Base-by-base conservation (phyloP, 192 early-diverging fungal species). In the Coemansia javaensis region DNA sequence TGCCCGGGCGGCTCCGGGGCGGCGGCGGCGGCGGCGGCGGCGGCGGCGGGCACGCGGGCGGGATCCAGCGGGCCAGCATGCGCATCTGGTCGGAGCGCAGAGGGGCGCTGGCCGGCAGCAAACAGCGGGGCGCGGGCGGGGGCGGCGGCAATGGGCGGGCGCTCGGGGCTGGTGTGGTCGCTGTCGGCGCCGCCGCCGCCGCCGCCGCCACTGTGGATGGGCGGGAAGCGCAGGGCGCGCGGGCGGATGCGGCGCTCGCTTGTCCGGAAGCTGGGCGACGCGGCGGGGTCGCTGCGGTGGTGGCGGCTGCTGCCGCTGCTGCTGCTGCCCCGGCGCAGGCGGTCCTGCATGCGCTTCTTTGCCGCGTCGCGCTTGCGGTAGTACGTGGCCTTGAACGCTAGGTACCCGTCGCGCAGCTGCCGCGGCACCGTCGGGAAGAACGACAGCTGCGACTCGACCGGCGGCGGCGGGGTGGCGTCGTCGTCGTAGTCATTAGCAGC, bases 381-480 rank as follows among this genome's bases (percentile, higher is more conserved):
- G 44, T 77, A 77, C 0, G 68, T 77, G 11, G 62, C 42, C 22
- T 72, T 71, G 41, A 77, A 77, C 35, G 65, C 68, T 28, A 57
- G 18, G 41, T 62, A 77, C 24, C 75, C 75, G 22, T 70, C 62
- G 31, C 63, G 62, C 36, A 77, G 55, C 49, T 70, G 68, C 15
- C 68, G 68, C 12, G 75, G 75, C 15, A 77, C 68, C 1, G 68
- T 66, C 15, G 75, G 75, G 37, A 71, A 70, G 47, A 77, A 77
- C 23, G 68, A 51, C 40, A 77, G 40, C 42, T 77, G 75, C 42
- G 67, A 51, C 30, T 77, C 75, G 23, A 53, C 18, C 13, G 38
- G 4, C 9, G 13, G 39, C 22, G 4, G 13, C 10, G 13, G 39
- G 16, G 4, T 28, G 15, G n/a, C 20, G 20, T 12, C 23, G 7